Percentiles rank a stretch among this genome's conserved stretches.
Conservation (phyloP, 495 filamentous ascomycete species). For the Aspergillus avenaceus region DNA sequence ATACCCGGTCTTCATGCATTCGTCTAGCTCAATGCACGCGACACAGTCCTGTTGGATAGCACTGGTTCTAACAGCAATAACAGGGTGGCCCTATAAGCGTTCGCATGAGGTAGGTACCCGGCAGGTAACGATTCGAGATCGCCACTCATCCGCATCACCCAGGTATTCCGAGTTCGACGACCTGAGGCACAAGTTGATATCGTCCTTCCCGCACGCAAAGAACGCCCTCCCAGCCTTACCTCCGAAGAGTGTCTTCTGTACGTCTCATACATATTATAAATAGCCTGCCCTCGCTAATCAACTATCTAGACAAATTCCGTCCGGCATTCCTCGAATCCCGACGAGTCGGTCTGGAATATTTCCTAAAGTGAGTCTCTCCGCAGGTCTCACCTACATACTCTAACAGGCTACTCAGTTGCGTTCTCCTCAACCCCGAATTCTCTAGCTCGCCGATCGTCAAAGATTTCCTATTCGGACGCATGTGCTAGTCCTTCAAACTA, state of each 20-base stretch:
- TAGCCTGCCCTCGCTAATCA: constrained; percentile 5
- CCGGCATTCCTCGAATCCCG: constrained; percentile 64
- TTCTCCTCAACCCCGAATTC: constrained; percentile 68
- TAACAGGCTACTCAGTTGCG: constrained; percentile 41
- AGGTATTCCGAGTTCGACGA: constrained; percentile 74
- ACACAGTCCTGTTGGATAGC: background rate
- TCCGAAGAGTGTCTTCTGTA: constrained; percentile 68
- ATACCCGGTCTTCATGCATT: background rate
- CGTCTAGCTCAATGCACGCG: background rate
- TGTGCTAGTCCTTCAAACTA: constrained; percentile 17
- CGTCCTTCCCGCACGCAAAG: constrained; percentile 62
- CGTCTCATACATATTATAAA: constrained; percentile 20
- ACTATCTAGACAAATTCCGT: constrained; percentile 55
- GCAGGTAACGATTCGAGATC: background rate
- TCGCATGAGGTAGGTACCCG: constrained; percentile 49
- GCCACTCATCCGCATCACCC: background rate
- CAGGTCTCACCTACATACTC: background rate
- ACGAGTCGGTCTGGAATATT: constrained; percentile 63
- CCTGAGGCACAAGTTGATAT: constrained; percentile 51
- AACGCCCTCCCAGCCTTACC: constrained; percentile 63
- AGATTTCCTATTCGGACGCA: constrained; percentile 58
- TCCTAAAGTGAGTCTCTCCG: constrained; percentile 56
- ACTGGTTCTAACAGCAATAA: constrained; percentile 16
- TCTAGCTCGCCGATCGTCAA: constrained; percentile 65
- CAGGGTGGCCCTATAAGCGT: constrained; percentile 59